Percentiles rank a stretch among this genome's conserved stretches.
These are phyloP conservation scores for Daldinia caldariorum DNA, from an alignment of 495 filamentous ascomycete genomes.

Conservation along the genomic window DNA sequence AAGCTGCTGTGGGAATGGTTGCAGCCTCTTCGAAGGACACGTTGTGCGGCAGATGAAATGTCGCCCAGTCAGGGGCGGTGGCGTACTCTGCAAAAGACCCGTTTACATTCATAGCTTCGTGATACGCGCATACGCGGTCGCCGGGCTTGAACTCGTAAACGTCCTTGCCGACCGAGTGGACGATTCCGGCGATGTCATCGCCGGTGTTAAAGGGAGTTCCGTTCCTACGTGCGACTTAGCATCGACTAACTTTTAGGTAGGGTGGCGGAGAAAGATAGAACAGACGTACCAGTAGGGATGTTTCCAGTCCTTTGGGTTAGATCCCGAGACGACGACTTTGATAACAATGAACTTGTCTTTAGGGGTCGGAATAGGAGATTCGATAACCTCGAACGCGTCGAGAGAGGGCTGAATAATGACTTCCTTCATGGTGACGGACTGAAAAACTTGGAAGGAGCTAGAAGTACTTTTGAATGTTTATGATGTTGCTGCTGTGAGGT, in stretches of 20 bases:
- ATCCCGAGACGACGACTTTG: constrained; percentile 35
- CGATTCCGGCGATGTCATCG: constrained; percentile 56
- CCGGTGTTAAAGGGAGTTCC: constrained; percentile 44
- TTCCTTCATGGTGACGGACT: constrained; percentile 29
- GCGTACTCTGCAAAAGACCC: constrained; percentile 57
- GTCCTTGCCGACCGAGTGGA: constrained; percentile 51
- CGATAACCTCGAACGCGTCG: constrained; percentile 16
- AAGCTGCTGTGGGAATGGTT: constrained; percentile 53
- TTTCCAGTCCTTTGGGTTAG: constrained; percentile 53
- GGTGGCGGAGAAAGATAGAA: background rate
- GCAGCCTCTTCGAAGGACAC: constrained; percentile 57
- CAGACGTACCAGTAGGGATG: constrained; percentile 9
- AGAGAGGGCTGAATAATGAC: constrained; percentile 23
- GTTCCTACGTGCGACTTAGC: constrained; percentile 11
- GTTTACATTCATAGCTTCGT: constrained; percentile 41
- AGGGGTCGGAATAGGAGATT: constrained; percentile 25
- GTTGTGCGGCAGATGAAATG: constrained; percentile 53
- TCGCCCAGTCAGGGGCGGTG: constrained; percentile 50
- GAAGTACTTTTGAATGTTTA: background rate
- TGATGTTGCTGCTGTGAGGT: background rate
- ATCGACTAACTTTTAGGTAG: background rate
- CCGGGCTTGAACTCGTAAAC: constrained; percentile 56
- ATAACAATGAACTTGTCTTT: constrained; percentile 56
- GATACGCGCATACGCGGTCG: constrained; percentile 56
- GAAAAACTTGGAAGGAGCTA: background rate